A percentile compares a stretch with the other conserved stretches of the same genome.
Evolutionary conservation across 257 asterid genomes (phyloP).

Genomic region (Asclepias syriaca): DNA sequence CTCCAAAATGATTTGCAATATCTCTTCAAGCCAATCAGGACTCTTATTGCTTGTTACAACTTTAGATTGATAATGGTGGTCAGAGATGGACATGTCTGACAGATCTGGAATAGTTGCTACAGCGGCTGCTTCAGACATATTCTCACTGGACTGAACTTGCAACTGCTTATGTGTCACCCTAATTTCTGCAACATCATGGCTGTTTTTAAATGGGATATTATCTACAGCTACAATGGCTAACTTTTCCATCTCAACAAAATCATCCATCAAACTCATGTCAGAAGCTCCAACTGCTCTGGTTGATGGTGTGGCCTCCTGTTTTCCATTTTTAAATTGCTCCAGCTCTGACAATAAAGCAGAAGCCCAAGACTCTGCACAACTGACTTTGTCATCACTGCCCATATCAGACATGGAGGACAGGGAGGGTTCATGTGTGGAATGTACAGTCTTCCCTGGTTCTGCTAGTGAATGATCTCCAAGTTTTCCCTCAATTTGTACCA

Average conservation of each 20-base stretch:
- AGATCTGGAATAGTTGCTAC: slow-evolving; percentile 15
- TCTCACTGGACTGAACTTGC: slow-evolving; percentile 22
- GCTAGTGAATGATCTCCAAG: slow-evolving; percentile 18
- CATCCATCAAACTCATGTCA: slow-evolving; percentile 79
- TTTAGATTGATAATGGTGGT: slow-evolving; percentile 18
- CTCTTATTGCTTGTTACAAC: slow-evolving; percentile 4
- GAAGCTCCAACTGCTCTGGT: slow-evolving; percentile 40
- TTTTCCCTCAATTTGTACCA: slow-evolving; percentile 25
- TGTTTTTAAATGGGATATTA: slow-evolving; percentile 28
- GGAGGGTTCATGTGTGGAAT: slow-evolving; percentile 30
- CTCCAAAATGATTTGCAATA: slow-evolving; percentile 42
- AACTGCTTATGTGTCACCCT: slow-evolving; percentile 22
- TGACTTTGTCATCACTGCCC: slow-evolving; percentile 65
- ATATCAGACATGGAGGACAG: slow-evolving; percentile 47
- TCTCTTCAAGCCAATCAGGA: slow-evolving; percentile 28
- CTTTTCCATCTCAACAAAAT: slow-evolving; percentile 92
- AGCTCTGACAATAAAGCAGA: slow-evolving; percentile 59
- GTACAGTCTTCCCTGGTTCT: slow-evolving; percentile 26
- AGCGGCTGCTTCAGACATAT: slow-evolving; percentile 13
- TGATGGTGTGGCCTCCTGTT: slow-evolving; percentile 29
- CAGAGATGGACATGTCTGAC: slow-evolving; percentile 20
- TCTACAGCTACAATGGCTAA: slow-evolving; percentile 47
- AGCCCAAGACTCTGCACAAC: slow-evolving; percentile 63
- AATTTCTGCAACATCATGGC: slow-evolving; percentile 30
- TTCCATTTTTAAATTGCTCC: slow-evolving; percentile 50